Conservation (phyloP, 1,284 basidiomycete genomes). For the Hypsizygus ulmarius region DNA sequence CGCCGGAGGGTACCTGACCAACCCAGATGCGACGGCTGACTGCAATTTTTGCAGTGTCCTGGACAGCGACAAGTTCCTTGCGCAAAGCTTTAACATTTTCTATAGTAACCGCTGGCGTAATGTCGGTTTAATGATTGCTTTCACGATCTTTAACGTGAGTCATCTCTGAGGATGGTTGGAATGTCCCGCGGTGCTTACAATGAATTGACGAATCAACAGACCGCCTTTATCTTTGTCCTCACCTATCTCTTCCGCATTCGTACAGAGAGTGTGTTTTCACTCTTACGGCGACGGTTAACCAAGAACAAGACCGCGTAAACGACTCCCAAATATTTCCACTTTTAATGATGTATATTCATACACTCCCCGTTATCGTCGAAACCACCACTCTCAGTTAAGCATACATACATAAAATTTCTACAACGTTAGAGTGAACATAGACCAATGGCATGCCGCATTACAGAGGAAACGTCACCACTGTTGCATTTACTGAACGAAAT, state of each 20-base stretch:
- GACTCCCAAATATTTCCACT: too few relatives aligned
- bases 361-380: too few relatives aligned
- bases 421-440: too few relatives aligned
- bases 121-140: constrained; percentile 45
- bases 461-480: too few relatives aligned
- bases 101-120: constrained; percentile 52
- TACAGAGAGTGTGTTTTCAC: constrained; percentile 21
- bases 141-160: constrained; percentile 49
- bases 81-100: constrained; percentile 43
- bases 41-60: constrained; percentile 56
- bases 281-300: constrained; percentile 17
- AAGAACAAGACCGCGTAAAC: constrained; percentile 9
- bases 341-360: too few relatives aligned
- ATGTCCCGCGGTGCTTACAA: too few relatives aligned
- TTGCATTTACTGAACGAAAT: too few relatives aligned
- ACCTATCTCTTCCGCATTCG: constrained; percentile 36
- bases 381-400: too few relatives aligned
- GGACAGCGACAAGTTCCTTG: constrained; percentile 44
- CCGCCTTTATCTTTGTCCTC: constrained; percentile 25
- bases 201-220: constrained; percentile 14
- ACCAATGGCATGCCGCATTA: too few relatives aligned
- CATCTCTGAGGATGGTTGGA: too few relatives aligned
- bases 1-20: constrained; percentile 64
- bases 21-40: constrained; percentile 48
- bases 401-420: too few relatives aligned